Conservation (phyloP, 2,329 filamentous ascomycete genomes). For the Hypoxylon sp. region DNA sequence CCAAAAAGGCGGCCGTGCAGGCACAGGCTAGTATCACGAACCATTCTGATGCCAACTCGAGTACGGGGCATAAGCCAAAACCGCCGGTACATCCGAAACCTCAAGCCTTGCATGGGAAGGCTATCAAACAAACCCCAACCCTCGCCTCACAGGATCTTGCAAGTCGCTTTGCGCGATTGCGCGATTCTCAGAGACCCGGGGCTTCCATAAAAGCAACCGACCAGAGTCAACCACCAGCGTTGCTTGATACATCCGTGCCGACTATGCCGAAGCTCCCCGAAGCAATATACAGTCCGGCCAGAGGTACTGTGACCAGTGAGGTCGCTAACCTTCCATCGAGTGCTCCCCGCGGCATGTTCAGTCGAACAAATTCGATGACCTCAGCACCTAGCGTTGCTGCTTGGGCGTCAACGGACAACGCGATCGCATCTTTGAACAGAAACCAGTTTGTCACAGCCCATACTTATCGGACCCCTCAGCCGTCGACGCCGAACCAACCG, state of each 20-base stretch:
- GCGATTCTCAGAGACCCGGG: conserved; percentile 59
- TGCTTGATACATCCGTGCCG: conserved; percentile 67
- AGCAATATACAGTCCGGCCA: conserved; percentile 83
- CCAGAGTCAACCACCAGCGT: conserved; percentile 60
- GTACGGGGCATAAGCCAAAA: conserved; percentile 55
- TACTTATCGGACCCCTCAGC: conserved; percentile 49
- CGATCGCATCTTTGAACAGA: conserved; percentile 47
- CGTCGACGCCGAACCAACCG: conserved; percentile 62
- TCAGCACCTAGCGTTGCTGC: conserved; percentile 55
- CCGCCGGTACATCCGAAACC: conserved; percentile 76
- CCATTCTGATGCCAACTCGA: conserved; percentile 4
- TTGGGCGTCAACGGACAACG: conserved; percentile 51
- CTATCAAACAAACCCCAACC: conserved; percentile 60
- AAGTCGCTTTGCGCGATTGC: conserved; percentile 70
- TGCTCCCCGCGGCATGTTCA: conserved; percentile 74
- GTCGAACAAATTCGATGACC: conserved; percentile 69
- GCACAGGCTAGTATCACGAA: conserved; percentile 12
- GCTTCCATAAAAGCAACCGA: conserved; percentile 65
- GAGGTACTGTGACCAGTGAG: conserved; percentile 77
- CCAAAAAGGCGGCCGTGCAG: conserved; percentile 36
- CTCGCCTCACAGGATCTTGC: conserved; percentile 65
- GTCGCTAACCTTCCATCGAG: conserved; percentile 75
- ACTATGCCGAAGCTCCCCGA: conserved; percentile 78
- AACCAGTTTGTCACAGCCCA: conserved; percentile 57
- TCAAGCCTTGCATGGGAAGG: conserved; percentile 74